Evolutionary conservation across 176 grass and related monocot genomes (phyloP).

Genomic region (Paspalum vaginatum): DNA sequence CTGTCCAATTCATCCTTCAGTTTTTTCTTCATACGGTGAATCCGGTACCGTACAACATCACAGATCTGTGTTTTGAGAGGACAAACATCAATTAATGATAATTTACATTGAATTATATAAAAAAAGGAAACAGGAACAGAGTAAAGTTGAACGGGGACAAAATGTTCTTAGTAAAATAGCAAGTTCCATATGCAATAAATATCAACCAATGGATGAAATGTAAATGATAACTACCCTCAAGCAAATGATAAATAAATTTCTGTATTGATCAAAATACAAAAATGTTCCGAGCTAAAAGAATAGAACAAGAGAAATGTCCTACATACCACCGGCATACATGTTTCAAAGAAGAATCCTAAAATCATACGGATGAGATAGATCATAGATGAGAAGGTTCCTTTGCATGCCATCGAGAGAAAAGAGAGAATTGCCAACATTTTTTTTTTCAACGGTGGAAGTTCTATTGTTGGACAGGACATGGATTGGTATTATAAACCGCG

Average conservation of each 20-base stretch:
- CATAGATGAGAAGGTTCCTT: background rate
- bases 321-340: background rate
- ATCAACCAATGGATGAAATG: background rate
- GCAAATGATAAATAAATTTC: background rate
- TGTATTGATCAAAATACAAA: background rate
- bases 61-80: conserved; percentile 56
- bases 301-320: background rate
- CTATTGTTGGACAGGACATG: background rate
- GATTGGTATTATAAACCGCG: background rate
- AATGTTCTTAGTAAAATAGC: background rate
- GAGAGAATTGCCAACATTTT: too few relatives aligned
- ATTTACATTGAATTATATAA: background rate
- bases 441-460: too few relatives aligned
- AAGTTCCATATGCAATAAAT: background rate
- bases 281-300: background rate
- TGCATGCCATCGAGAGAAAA: background rate
- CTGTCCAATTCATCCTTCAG: conserved; percentile 93
- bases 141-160: background rate
- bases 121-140: background rate
- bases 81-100: conserved; percentile 25
- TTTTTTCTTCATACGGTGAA: conserved; percentile 92
- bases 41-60: conserved; percentile 89
- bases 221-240: background rate
- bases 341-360: background rate
- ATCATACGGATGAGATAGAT: background rate